phyloP scores from a whole-genome alignment of 192 early-diverging fungal genomes.

The Funneliformis geosporum region DNA sequence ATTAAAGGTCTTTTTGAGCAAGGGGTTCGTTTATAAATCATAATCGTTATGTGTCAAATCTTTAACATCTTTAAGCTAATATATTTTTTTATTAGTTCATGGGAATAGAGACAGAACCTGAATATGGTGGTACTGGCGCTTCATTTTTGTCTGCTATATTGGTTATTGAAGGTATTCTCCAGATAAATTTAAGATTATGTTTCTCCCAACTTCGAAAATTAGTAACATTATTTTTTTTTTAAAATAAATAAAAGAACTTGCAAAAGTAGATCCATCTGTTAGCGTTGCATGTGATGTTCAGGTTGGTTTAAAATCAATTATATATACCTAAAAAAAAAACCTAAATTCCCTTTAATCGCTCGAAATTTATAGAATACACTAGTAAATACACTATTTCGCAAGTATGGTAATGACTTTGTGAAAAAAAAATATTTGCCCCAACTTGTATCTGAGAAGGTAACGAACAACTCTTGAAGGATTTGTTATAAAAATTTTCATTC shows the following conservation, averaged over 20 bases:
- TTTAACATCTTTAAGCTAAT: conserved; percentile 28
- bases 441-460: conserved; percentile 44
- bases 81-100: conserved; percentile 63
- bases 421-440: conserved; percentile 85
- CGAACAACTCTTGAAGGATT: background rate
- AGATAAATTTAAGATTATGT: background rate
- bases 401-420: conserved; percentile 73
- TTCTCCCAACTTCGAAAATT: background rate
- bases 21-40: conserved; percentile 64
- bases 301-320: conserved; percentile 35
- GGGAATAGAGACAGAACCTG: conserved; percentile 85
- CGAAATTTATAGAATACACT: conserved; percentile 78
- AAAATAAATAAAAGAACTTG: conserved; percentile 63
- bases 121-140: conserved; percentile 79
- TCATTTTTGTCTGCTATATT: conserved; percentile 85
- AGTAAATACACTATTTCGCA: conserved; percentile 89
- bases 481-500: background rate
- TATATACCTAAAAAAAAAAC: background rate
- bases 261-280: conserved; percentile 94
- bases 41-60: background rate
- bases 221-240: background rate
- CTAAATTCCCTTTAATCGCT: too few species aligned
- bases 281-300: conserved; percentile 90
- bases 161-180: conserved; percentile 68
- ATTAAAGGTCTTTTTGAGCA: conserved; percentile 86